phyloP scores from a whole-genome alignment of 345 rosid genomes.

The Bruguiera parviflora region DNA sequence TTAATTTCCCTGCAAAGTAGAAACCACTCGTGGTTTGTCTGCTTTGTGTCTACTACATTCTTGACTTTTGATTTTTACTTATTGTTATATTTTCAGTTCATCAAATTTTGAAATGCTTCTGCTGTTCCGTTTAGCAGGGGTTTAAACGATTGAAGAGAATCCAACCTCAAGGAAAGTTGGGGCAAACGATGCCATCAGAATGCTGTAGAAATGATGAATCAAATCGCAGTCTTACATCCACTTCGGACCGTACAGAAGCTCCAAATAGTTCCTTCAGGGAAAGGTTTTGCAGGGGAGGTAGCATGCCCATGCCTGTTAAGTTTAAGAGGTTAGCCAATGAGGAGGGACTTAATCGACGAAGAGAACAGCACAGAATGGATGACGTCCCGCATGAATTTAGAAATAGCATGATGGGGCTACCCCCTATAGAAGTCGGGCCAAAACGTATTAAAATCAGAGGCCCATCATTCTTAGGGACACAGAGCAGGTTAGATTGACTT shows the following conservation, averaged over 20 bases:
- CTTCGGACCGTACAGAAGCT: conserved; percentile 27
- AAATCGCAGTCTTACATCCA: conserved; percentile 12
- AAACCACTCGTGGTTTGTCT: background rate
- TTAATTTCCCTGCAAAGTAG: background rate
- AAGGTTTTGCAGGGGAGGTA: conserved; percentile 33
- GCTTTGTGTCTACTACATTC: background rate
- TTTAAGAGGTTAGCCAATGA: conserved; percentile 38
- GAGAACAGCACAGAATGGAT: conserved; percentile 32
- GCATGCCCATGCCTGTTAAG: conserved; percentile 44
- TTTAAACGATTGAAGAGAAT: conserved; percentile 59
- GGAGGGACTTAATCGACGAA: conserved; percentile 31
- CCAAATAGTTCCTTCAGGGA: conserved; percentile 28
- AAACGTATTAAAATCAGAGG: conserved; percentile 67
- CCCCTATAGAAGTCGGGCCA: conserved; percentile 45
- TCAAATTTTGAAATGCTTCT: background rate
- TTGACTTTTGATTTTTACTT: background rate
- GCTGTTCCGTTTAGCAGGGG: conserved; percentile 34
- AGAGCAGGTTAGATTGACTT: conserved; percentile 40
- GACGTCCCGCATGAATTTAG: conserved; percentile 32
- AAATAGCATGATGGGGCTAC: conserved; percentile 35
- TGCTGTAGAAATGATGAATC: conserved; percentile 32
- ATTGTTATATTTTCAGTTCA: background rate
- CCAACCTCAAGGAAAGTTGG: conserved; percentile 37
- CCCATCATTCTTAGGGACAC: conserved; percentile 34
- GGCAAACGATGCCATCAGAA: conserved; percentile 28